Evolutionary conservation across 495 filamentous ascomycete genomes (phyloP), one percentile per base, ranked within the genome.

Genomic region (Penicillium tannophilum): DNA sequence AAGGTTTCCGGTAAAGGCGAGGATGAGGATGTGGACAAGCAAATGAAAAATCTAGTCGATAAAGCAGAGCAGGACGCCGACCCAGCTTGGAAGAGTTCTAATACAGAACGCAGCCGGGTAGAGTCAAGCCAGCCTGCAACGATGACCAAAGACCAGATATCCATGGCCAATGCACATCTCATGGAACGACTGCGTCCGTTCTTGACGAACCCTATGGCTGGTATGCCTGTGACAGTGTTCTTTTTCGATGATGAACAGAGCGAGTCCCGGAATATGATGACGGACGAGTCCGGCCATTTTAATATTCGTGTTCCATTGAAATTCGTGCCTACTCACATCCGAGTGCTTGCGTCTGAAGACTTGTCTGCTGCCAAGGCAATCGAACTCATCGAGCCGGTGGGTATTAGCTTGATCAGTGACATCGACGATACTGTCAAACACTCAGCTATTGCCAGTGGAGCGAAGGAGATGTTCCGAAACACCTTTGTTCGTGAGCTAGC

Each of bases 351-450:
- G 12, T 94, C 87, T 17, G 92, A 97, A 71, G 82, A 87, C 39
- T 79, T 99, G 6, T 96, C 92, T 10, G 86, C 84, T 8, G 88
- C 86, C 1, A 87, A 91, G 60, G 82, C 86, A 14, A 81, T 98
- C 36, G 77, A 84, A 41, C 78, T 96, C 28, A 90, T 89, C 17
- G 88, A 95, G 53, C 82, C 89, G 0, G 77, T 71, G n/a, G 94
- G 94, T 23, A 81, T 99, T 61, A 97, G 93, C 67, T 55, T 99
- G 53, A 97, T 99, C 66, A 97, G 91, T 67, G 94, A 99, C 64
- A 93, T 99, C 58, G 94, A 99, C 67, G 94, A 99, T 72, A 99
- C 94, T 0, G 89, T 99, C 58, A 99, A 99, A 69, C 91, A 92
- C 63, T 97, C 95, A 2, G 94, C 90, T 14, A 94, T 99, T 62